Evolutionary conservation across 1,284 basidiomycete genomes (phyloP).

Genomic region (Athelia sp.): DNA sequence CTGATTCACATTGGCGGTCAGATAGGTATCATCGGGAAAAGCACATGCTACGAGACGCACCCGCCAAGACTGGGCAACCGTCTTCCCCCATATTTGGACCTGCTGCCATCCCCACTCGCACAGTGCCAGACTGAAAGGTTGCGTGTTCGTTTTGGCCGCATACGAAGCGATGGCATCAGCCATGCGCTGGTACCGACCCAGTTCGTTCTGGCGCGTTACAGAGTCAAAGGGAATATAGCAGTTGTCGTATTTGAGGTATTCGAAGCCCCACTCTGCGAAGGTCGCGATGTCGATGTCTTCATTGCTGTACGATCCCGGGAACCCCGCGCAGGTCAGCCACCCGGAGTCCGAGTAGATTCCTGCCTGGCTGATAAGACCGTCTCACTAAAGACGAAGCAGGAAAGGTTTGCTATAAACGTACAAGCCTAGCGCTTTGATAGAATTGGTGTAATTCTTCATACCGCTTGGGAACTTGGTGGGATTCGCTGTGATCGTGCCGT

Average conservation of each 20-base stretch:
- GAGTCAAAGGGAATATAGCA: conserved; percentile 47
- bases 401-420: conserved; percentile 19
- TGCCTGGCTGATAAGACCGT: conserved; percentile 20
- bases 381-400: not conserved
- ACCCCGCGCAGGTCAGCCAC: conserved; percentile 48
- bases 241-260: conserved; percentile 50
- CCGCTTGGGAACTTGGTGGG: conserved; percentile 32
- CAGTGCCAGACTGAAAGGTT: conserved; percentile 42
- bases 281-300: conserved; percentile 38
- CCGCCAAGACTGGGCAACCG: conserved; percentile 40
- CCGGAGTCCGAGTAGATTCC: conserved; percentile 46
- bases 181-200: conserved; percentile 47
- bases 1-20: conserved; percentile 5
- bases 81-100: conserved; percentile 32
- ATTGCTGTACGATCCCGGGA: conserved; percentile 47
- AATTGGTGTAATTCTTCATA: conserved; percentile 39
- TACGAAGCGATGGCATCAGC: conserved; percentile 39
- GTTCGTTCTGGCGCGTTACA: conserved; percentile 37
- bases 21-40: too few relatives aligned
- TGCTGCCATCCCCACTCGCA: conserved; percentile 44
- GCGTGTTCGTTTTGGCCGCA: conserved; percentile 29
- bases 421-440: conserved; percentile 43
- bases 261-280: conserved; percentile 50
- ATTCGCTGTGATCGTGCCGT: conserved; percentile 13
- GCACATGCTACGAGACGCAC: too few relatives aligned